Evolutionary conservation across 2,329 filamentous ascomycete genomes (phyloP), one percentile per base, ranked within the genome.

Genomic region (Botrytis byssoidea): DNA sequence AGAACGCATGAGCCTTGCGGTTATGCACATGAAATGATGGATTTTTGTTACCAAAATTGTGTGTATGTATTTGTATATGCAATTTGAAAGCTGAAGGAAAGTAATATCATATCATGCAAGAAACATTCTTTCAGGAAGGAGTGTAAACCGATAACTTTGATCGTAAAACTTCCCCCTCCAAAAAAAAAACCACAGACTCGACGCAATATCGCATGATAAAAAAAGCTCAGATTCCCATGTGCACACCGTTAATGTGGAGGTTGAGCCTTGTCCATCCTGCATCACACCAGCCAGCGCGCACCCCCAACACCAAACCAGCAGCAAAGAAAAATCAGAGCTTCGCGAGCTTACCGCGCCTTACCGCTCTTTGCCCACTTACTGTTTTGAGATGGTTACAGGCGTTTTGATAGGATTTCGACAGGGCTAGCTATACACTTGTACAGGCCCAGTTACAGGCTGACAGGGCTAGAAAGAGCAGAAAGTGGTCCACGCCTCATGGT

Each of bases 141-240:
- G 55, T 32, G 18, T 32, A n/a, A 55, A 55, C 25, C 0, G 48
- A n/a, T 14, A n/a, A 55, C 51, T 57, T 59, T 12, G 18, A 32
- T 35, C 29, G n/a, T 12, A 35, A 60, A 60, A 60, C 18, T 29
- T 57, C 3, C 51, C 51, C 51, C n/a, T 29, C 51, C 6, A 12
- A 22, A 61, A 61, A 25, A 37, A 61, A 61, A n/a, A 37, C 6
- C 20, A 37, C 22, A 61, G 29, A 35, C 35, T 61, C 37, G 51
- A 57, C n/a, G 35, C 59, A 61, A 12, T 37, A 61, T 61, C 25
- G 22, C 59, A 61, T 37, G 35, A 61, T 25, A 14, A 40, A 40
- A 60, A 61, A 61, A 61, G 59, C 59, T 61, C 59, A 61, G 59
- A 61, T 61, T 61, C 35, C 59, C 22, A 61, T 61, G 59, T 61